Base-by-base conservation (phyloP, 306 rosid species). In the Nissolia schottii region DNA sequence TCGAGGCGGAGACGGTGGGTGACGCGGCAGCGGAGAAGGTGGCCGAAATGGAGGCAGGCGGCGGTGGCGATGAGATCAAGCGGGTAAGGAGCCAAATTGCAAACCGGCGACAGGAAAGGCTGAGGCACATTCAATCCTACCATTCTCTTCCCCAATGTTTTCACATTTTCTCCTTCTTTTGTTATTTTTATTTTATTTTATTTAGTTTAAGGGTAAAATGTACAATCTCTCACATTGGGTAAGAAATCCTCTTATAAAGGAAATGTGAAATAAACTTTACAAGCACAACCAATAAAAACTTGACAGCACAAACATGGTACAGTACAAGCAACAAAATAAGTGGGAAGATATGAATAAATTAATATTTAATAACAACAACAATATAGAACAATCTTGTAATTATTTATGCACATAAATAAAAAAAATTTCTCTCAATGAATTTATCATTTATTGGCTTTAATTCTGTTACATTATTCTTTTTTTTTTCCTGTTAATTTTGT, bases 21-120 rank as follows among this genome's bases (percentile, higher is more conserved):
- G 76, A 75, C 41, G 48, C 80, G 90, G 74, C 23, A 57, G 71
- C 77, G 79, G 73, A 89, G 59, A 76, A 65, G 80, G 81, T 79
- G 86, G 55, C 77, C 65, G 62, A 85, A 62, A 81, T 85, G 89
- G 56, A 88, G 78, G 77, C 82, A 90, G 9, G 89, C 63, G 55
- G 93, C 87, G 81, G 96, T 64, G 83, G 87, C 70, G 19, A 84
- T 37, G 68, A 83, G 82, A 72, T 67, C 79, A 56, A 78, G 40
- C 7, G 80, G 55, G 18, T 82, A 14, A 58, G 83, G 58, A 70
- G 74, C 83, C 15, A 68, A 54, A 73, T 76, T 63, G 66, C 77
- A 77, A n/a, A 82, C 50, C 10, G 83, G 85, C 34, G 85, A 64
- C 40, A 77, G 73, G 43, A 79, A 64, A 14, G 81, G 83, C 20